Evolutionary conservation across 1,284 basidiomycete species (phyloP).

Genomic region (Coniferiporia sulphurascens): DNA sequence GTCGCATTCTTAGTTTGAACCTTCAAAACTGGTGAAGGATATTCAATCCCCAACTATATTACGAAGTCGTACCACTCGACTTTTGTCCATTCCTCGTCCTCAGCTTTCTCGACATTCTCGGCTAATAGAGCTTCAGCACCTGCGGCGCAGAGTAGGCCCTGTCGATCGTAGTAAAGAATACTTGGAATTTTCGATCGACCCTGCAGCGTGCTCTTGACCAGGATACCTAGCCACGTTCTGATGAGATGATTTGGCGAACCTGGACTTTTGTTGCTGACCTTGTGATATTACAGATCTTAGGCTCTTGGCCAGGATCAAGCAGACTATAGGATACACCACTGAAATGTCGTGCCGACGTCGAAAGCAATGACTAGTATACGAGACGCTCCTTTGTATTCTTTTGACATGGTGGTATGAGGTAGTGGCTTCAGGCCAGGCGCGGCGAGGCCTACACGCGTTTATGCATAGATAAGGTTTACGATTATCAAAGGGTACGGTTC

Average conservation of each 20-base stretch:
- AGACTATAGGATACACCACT: constrained; percentile 45
- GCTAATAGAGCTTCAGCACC: constrained; percentile 70
- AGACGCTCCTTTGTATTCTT: constrained; percentile 22
- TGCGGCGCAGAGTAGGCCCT: constrained; percentile 58
- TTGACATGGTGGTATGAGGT: background rate
- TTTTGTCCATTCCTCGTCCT: constrained; percentile 72
- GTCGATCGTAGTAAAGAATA: constrained; percentile 60
- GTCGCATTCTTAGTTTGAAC: constrained; percentile 72
- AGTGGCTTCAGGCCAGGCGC: background rate
- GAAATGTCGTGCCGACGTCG: constrained; percentile 49
- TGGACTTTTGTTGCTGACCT: constrained; percentile 27
- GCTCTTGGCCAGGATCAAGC: constrained; percentile 42
- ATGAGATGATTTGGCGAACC: no score
- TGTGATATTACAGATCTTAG: constrained; percentile 41
- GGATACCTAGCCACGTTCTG: constrained; percentile 47
- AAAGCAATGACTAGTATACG: constrained; percentile 45
- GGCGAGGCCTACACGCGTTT: background rate
- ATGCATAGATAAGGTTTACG: background rate
- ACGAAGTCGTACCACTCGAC: constrained; percentile 55
- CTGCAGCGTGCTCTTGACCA: constrained; percentile 60
- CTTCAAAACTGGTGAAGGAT: constrained; percentile 31
- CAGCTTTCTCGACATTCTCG: constrained; percentile 51
- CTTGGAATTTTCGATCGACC: constrained; percentile 77
- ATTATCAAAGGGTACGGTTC: background rate
- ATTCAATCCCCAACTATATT: constrained; percentile 6